A percentile compares a stretch with the other conserved stretches of the same genome.
Evolutionary conservation across 441 rosid species (phyloP).

Genomic region (Raphanus hybrid): DNA sequence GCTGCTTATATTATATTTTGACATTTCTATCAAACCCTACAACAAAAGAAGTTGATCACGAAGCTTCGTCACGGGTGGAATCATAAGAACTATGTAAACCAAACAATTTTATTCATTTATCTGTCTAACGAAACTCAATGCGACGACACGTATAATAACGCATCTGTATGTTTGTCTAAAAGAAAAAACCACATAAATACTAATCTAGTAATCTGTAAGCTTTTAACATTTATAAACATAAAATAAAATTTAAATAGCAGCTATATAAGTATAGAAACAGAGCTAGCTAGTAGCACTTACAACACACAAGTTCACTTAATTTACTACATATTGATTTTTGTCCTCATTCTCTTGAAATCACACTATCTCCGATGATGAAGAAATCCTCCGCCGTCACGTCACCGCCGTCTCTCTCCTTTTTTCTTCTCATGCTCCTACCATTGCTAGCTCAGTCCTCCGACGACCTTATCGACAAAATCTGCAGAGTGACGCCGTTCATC

Average conservation of each 20-base stretch:
- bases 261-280: too few relatives aligned
- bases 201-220: not conserved
- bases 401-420: conserved; percentile 26
- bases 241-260: too few relatives aligned
- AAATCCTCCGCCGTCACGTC: conserved; percentile 25
- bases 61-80: conserved; percentile 39
- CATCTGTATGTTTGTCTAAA: not conserved
- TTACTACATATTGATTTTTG: too few relatives aligned
- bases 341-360: too few relatives aligned
- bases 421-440: conserved; percentile 24
- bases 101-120: not conserved
- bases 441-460: conserved; percentile 33
- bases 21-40: conserved; percentile 5
- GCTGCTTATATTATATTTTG: not conserved
- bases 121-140: not conserved
- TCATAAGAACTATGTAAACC: not conserved
- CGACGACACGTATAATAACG: conserved; percentile 24
- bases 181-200: too few relatives aligned
- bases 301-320: not conserved
- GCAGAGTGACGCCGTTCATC: conserved; percentile 70
- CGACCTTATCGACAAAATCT: conserved; percentile 56
- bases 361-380: too few relatives aligned
- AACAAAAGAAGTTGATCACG: conserved; percentile 25
- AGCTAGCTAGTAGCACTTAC: not conserved
- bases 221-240: not conserved